A percentile compares a stretch with the other conserved stretches of the same genome.
Conservation (phyloP, 2,329 filamentous ascomycete genomes). For the Arthrobotrys conoides region DNA sequence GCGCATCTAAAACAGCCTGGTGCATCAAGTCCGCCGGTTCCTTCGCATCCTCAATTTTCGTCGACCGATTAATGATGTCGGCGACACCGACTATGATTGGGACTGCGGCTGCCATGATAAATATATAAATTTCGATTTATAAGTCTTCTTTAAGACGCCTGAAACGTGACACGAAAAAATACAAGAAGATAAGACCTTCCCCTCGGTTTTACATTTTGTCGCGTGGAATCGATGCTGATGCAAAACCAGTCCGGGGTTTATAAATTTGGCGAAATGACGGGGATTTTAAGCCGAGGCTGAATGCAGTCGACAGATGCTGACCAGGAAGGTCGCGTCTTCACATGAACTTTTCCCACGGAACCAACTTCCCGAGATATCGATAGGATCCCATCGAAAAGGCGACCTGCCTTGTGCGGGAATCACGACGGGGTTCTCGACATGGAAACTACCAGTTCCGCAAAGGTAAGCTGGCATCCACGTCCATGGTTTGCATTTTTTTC, state of each 20-base stretch:
- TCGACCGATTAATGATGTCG: constrained; percentile 74
- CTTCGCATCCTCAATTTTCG: constrained; percentile 70
- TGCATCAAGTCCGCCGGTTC: constrained; percentile 75
- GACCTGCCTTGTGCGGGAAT: background rate
- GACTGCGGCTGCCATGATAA: constrained; percentile 46
- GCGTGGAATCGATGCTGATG: background rate
- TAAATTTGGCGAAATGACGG: background rate
- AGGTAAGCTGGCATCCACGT: no score
- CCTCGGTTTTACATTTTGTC: background rate
- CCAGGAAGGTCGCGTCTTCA: constrained; percentile 3
- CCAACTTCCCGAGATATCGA: constrained; percentile 1
- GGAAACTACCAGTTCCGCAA: background rate
- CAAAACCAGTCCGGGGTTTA: background rate
- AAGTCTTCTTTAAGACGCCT: background rate
- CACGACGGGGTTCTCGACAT: background rate
- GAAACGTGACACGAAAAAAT: background rate
- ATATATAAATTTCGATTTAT: background rate
- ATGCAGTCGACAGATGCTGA: background rate
- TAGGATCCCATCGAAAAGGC: background rate
- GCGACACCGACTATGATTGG: constrained; percentile 76
- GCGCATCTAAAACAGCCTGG: constrained; percentile 71
- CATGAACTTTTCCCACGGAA: background rate
- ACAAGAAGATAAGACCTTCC: background rate
- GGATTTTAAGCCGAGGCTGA: constrained; percentile 14
- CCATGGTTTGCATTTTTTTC: no score